Percentiles rank a stretch among this genome's conserved stretches.
These are phyloP conservation scores for Gymnopus androsaceus DNA, from an alignment of 1,284 basidiomycete species.

Conservation along the genomic window DNA sequence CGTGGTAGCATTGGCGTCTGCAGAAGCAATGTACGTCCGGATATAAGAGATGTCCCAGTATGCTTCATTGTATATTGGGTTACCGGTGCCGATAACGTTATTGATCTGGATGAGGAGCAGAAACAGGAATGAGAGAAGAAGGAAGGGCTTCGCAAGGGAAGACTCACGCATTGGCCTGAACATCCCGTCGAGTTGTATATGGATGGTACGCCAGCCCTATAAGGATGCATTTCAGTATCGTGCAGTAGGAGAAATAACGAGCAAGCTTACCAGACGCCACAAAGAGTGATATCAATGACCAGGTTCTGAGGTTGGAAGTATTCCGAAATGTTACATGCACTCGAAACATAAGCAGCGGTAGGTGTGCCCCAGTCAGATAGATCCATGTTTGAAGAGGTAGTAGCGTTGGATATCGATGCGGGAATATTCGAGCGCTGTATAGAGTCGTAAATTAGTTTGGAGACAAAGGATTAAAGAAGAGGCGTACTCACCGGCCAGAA, in stretches of 20 bases:
- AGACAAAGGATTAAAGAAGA: background rate
- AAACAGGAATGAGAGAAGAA: background rate
- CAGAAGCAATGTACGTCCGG: slow-evolving; percentile 8
- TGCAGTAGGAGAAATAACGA: background rate
- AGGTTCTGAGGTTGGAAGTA: slow-evolving; percentile 60
- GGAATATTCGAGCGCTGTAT: slow-evolving; percentile 43
- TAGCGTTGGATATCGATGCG: slow-evolving; percentile 35
- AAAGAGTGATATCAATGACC: slow-evolving; percentile 54
- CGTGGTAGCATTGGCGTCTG: background rate
- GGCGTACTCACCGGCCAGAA: slow-evolving; percentile 56
- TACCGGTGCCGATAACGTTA: slow-evolving; percentile 14
- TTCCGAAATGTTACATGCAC: slow-evolving; percentile 47
- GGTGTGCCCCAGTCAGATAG: slow-evolving; percentile 60
- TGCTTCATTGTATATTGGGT: slow-evolving; percentile 7
- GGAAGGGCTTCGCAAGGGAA: background rate
- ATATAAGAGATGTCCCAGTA: slow-evolving; percentile 16
- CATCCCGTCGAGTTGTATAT: slow-evolving; percentile 16
- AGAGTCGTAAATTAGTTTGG: background rate
- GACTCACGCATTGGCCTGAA: slow-evolving; percentile 12
- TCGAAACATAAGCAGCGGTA: slow-evolving; percentile 50
- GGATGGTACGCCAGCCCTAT: slow-evolving; percentile 15
- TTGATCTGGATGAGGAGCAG: slow-evolving; percentile 1
- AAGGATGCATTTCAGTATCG: background rate
- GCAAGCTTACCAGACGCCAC: slow-evolving; percentile 47
- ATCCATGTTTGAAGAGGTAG: slow-evolving; percentile 44